Conservation (phyloP, 331 rosid genomes). For the Dryas integrifolia region DNA sequence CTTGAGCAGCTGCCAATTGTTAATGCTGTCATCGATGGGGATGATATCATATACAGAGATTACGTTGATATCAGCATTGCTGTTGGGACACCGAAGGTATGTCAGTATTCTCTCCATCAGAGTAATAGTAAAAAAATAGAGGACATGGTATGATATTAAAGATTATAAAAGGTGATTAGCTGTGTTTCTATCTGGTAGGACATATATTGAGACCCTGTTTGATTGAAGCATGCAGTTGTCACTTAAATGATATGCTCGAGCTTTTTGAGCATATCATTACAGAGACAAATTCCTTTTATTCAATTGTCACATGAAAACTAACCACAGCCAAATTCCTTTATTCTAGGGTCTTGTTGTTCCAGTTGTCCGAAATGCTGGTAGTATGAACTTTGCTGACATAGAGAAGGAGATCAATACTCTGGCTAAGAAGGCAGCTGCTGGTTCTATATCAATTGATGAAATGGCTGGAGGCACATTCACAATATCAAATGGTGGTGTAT, state of each 20-base stretch:
- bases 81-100: constrained; percentile 61
- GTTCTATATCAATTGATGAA: constrained; percentile 59
- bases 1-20: constrained; percentile 52
- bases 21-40: constrained; percentile 67
- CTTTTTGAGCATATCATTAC: no score
- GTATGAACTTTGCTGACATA: constrained; percentile 49
- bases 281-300: not conserved
- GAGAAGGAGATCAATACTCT: constrained; percentile 51
- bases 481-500: constrained; percentile 62
- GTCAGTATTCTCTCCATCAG: not conserved
- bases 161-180: no score
- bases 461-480: constrained; percentile 64
- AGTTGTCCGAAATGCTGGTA: constrained; percentile 43
- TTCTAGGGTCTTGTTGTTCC: constrained; percentile 64
- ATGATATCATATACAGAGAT: constrained; percentile 62
- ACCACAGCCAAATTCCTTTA: not conserved
- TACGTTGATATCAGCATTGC: constrained; percentile 62
- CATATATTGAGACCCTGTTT: no score
- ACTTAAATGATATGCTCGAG: no score
- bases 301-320: not conserved
- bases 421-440: constrained; percentile 57
- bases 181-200: no score
- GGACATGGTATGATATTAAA: no score
- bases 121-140: no score
- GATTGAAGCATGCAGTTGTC: no score